phyloP scores from a whole-genome alignment of 176 grass and related monocot genomes.

The Poa annua region DNA sequence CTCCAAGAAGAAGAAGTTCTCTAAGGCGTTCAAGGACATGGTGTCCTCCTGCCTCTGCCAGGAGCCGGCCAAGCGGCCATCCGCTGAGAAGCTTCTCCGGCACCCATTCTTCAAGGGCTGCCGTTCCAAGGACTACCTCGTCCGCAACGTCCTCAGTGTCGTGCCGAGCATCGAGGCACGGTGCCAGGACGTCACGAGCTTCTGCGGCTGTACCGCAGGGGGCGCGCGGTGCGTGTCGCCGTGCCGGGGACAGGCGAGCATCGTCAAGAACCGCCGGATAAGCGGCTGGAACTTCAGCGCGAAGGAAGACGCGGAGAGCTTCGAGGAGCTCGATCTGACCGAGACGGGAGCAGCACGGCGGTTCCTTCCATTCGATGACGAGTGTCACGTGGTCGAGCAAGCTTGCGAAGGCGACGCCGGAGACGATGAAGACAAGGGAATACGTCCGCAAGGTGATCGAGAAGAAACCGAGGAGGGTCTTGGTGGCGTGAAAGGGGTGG shows the following conservation, averaged over 20 bases:
- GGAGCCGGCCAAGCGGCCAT: constrained; percentile 76
- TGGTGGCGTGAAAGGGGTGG: constrained; percentile 39
- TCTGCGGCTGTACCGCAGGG: constrained; percentile 29
- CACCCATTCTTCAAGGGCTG: constrained; percentile 88
- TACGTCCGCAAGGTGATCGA: not conserved
- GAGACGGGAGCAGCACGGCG: not conserved
- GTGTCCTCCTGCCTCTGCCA: constrained; percentile 74
- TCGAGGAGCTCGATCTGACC: constrained; percentile 46
- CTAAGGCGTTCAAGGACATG: constrained; percentile 92
- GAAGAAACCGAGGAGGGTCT: not conserved
- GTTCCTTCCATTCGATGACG: constrained; percentile 12
- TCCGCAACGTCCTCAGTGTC: constrained; percentile 62
- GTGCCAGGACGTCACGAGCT: constrained; percentile 33
- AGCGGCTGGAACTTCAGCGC: constrained; percentile 92
- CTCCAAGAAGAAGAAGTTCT: constrained; percentile 70
- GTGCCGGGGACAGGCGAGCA: constrained; percentile 23
- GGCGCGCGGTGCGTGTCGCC: constrained; percentile 36
- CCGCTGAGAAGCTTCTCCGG: constrained; percentile 79
- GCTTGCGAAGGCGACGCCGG: not conserved
- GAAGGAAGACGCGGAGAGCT: constrained; percentile 4
- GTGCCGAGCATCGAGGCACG: constrained; percentile 72
- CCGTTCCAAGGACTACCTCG: constrained; percentile 67
- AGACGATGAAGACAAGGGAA: not conserved
- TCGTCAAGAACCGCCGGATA: constrained; percentile 59
- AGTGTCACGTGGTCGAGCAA: not conserved